Base-by-base conservation (phyloP, 305 asterid genomes). In the Fraxinus velutina region DNA sequence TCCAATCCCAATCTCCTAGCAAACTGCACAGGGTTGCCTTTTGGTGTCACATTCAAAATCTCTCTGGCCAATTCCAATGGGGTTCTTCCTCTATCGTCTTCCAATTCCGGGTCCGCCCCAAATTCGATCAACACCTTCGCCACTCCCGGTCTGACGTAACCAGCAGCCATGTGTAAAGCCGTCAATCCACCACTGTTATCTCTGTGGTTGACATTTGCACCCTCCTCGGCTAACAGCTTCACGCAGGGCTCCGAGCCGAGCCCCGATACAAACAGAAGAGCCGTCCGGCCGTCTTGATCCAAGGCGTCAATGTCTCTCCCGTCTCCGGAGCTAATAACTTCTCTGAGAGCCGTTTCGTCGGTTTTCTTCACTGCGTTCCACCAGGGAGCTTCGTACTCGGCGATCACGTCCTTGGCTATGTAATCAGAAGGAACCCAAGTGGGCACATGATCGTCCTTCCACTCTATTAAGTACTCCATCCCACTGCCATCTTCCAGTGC, bases 331-430 rank as follows among this genome's bases (percentile, higher is more conserved):
- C 87, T 92, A 7, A 95, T 74, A 1, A 95, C 73, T 30, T 76
- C 55, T 78, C 62, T 50, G n/a, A 95, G 84, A 0, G 92, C 92
- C 7, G 87, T 81, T 24, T 78, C 94, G 82, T 93, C 97, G 19
- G 92, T 91, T 79, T 95, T 93, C 83, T 89, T 91, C 32, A 93
- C 97, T 32, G 97, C 98, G 68, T 85, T 92, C 99, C 99, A 95
- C 99, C 98, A 95, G 12, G 97, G 93, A 0, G 96, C 91, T 75
- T 95, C 98, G 86, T 90, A 95, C 85, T 95, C 99, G 21, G 97
- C 87, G 0, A 95, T 91, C 52, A 95, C 97, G 80, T 95, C 99
- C 17, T 79, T 85, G 73, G 99, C 98, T 1, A 93, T 86, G 90
- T 7, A 95, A 37, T 93, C 89, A 29, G 96, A 88, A 3, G 99